Evolutionary conservation across 75 land plant genomes (phyloP), one percentile per base, ranked within the genome.

Genomic region (Picea sitchensis): DNA sequence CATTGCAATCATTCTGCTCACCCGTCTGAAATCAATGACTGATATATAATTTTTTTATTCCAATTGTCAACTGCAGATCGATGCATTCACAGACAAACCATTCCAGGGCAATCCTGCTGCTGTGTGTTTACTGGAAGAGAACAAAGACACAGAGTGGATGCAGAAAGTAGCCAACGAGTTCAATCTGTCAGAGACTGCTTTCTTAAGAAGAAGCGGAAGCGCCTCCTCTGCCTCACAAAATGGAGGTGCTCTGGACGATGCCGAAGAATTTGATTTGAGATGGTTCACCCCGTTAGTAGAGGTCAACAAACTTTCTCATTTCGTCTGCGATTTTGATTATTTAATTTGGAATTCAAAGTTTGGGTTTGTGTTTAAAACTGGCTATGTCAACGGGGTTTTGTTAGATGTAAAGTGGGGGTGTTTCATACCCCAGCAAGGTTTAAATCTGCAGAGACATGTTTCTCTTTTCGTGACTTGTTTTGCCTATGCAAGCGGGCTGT

Each of bases 101-200:
- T 95, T 91, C 84, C 83, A 81, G 61, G 98, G 98, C 15, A 95
- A 95, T 63, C 96, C 94, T 20, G 96, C 96, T 3, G 96, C 88
- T 6, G 92, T 95, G 4, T 93, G 94, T 63, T 68, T 87, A 54
- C 71, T 95, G 62, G 88, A 85, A n/a, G 78, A 81, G 23, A 30
- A 57, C 14, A 81, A 57, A 57, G 80, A 80, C 14, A 80, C 86
- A 1, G 44, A 84, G 3, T 95, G 96, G 96, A 61, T 95, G 78
- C 94, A 88, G 30, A 11, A 74, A 2, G 85, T 95, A 18, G 96
- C 98, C 31, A 59, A 54, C 32, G 96, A 95, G 87, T 89, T 95
- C 86, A 95, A 90, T 81, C n/a, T 90, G 62, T 88, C 98, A 30
- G 72, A 84, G 80, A 92, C 98, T 11, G 86, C 89, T 57, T 93